Conservation (phyloP, 169 alveolate species). For the Neospora caninum region DNA sequence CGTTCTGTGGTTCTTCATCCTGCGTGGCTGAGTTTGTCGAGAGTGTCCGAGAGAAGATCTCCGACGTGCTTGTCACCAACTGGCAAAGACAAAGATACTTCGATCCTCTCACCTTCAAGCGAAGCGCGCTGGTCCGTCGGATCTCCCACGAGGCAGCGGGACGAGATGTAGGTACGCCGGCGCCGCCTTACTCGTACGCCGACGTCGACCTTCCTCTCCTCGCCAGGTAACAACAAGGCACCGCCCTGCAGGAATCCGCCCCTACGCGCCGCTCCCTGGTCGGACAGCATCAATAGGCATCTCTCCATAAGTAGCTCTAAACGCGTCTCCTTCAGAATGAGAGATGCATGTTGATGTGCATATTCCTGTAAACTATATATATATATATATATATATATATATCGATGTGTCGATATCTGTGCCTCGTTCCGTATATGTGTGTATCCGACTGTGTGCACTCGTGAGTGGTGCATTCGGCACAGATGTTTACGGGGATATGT, state of each 20-base stretch:
- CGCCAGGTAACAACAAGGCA: slow-evolving; percentile 13
- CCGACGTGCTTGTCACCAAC: background rate
- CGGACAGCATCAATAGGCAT: too few species aligned
- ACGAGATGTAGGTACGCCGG: slow-evolving; percentile 55
- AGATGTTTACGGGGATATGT: background rate
- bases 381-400: background rate
- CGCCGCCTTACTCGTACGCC: slow-evolving; percentile 61
- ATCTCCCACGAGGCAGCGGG: slow-evolving; percentile 35
- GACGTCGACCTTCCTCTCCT: slow-evolving; percentile 2
- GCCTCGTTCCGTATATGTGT: background rate
- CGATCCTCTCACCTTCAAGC: slow-evolving; percentile 32
- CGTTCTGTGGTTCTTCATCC: background rate
- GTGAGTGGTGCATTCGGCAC: background rate
- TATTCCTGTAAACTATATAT: background rate
- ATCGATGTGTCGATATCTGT: background rate
- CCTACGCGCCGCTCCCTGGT: too few species aligned
- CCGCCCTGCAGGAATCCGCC: too few species aligned
- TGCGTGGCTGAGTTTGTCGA: background rate
- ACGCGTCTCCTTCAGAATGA: too few species aligned
- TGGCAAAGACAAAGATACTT: slow-evolving; percentile 19
- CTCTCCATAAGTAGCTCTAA: too few species aligned
- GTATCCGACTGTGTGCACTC: background rate
- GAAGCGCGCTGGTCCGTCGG: background rate
- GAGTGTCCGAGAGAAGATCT: background rate
- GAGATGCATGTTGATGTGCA: too few species aligned